Evolutionary conservation across 2,329 filamentous ascomycete genomes (phyloP).

Genomic region (Verticillium alfalfae): DNA sequence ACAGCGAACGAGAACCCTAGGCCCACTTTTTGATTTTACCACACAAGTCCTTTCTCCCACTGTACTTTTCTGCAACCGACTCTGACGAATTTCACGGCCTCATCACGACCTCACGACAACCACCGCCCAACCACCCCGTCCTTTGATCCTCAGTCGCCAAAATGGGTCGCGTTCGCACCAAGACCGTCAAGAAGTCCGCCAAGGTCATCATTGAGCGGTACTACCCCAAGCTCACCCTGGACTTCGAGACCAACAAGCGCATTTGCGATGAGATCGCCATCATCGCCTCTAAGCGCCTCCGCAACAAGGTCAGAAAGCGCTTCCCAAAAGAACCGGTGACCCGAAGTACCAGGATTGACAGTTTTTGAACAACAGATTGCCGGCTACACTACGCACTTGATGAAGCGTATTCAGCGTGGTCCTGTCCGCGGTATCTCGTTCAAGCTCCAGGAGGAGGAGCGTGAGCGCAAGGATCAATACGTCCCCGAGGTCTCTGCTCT

Average conservation of each 20-base stretch:
- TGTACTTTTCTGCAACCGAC: not conserved
- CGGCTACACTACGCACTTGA: slow-evolving; percentile 96
- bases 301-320: slow-evolving; percentile 76
- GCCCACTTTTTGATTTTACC: slow-evolving; percentile 2
- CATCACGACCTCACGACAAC: slow-evolving; percentile 46
- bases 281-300: slow-evolving; percentile 96
- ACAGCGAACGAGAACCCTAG: not conserved
- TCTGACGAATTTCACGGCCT: slow-evolving; percentile 12
- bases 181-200: slow-evolving; percentile 73
- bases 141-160: slow-evolving; percentile 46
- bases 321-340: not conserved
- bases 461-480: slow-evolving; percentile 99
- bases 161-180: slow-evolving; percentile 67
- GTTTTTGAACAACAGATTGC: slow-evolving; percentile 60
- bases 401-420: slow-evolving; percentile 99
- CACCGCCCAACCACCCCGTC: slow-evolving; percentile 25
- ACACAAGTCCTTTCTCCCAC: not conserved
- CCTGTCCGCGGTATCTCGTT: slow-evolving; percentile 99
- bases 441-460: slow-evolving; percentile 99
- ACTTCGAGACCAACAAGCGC: slow-evolving; percentile 99
- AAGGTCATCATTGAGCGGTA: slow-evolving; percentile 99
- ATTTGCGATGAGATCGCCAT: slow-evolving; percentile 99
- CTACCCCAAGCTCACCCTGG: slow-evolving; percentile 95
- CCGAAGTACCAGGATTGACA: slow-evolving; percentile 2
- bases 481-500: slow-evolving; percentile 98